phyloP scores from a whole-genome alignment of 139 green algal species.

The Chlorella sp. region DNA sequence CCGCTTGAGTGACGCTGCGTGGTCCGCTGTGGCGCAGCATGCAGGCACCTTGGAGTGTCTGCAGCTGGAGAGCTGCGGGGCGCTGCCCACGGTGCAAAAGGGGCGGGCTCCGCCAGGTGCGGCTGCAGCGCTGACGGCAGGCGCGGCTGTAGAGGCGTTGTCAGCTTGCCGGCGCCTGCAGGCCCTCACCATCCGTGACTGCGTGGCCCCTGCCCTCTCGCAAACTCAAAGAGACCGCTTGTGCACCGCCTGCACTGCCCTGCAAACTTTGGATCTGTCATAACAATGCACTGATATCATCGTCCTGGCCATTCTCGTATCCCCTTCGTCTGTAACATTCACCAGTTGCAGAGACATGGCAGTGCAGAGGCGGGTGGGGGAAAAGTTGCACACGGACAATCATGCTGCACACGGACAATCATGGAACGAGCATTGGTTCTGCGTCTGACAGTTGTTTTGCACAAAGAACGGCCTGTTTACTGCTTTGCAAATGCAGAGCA shows the following conservation, averaged over 20 bases:
- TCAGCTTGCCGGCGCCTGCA: not conserved
- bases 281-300: not conserved
- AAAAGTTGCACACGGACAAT: too few species aligned
- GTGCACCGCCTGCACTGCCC: not conserved
- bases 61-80: not conserved
- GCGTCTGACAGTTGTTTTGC: too few species aligned
- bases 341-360: too few species aligned
- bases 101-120: not conserved
- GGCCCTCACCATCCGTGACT: not conserved
- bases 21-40: not conserved
- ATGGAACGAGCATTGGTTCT: too few species aligned
- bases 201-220: not conserved
- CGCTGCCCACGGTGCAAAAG: not conserved
- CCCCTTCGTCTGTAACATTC: too few species aligned
- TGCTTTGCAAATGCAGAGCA: too few species aligned
- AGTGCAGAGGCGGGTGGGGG: too few species aligned
- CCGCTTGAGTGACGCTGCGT: not conserved
- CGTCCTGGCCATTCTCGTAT: too few species aligned
- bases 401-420: too few species aligned
- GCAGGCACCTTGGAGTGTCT: not conserved
- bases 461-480: too few species aligned
- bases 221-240: not conserved
- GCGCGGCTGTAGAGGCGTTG: not conserved
- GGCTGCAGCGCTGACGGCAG: not conserved
- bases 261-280: not conserved